Conservation (phyloP, 1,284 basidiomycete genomes). For the Puccinia coronata region DNA sequence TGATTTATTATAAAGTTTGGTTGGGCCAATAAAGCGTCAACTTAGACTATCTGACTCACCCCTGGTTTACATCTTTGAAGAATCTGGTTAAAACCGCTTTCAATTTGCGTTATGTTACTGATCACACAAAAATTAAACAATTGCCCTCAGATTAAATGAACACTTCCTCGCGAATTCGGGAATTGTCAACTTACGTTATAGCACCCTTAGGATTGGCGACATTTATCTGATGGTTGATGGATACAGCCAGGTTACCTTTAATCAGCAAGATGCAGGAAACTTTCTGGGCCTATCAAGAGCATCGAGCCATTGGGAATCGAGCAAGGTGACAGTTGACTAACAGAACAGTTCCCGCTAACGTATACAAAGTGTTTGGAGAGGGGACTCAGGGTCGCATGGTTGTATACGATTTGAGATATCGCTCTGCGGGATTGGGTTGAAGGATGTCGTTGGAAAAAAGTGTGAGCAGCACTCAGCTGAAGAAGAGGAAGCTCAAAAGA, state of each 20-base stretch:
- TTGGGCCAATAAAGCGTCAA: not conserved
- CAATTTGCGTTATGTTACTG: slow-evolving; percentile 3
- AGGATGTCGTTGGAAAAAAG: no score
- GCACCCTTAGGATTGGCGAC: not conserved
- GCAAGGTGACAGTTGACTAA: not conserved
- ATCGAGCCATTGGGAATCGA: not conserved
- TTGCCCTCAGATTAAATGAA: no score
- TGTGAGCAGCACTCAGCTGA: no score
- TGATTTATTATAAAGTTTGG: no score
- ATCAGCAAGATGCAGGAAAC: not conserved
- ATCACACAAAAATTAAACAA: no score
- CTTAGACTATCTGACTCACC: not conserved
- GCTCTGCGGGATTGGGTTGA: not conserved
- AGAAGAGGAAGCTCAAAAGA: no score
- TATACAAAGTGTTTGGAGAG: not conserved
- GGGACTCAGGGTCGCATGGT: not conserved
- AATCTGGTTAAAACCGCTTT: slow-evolving; percentile 1
- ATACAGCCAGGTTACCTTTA: not conserved
- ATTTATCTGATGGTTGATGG: not conserved
- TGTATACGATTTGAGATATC: slow-evolving; percentile 3
- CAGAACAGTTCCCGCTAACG: not conserved
- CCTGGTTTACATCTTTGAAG: not conserved
- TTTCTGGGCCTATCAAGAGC: not conserved
- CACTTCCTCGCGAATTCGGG: no score
- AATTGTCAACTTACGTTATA: not conserved